Conservation (phyloP, 1,284 basidiomycete species). For the Pascua guehoae region DNA sequence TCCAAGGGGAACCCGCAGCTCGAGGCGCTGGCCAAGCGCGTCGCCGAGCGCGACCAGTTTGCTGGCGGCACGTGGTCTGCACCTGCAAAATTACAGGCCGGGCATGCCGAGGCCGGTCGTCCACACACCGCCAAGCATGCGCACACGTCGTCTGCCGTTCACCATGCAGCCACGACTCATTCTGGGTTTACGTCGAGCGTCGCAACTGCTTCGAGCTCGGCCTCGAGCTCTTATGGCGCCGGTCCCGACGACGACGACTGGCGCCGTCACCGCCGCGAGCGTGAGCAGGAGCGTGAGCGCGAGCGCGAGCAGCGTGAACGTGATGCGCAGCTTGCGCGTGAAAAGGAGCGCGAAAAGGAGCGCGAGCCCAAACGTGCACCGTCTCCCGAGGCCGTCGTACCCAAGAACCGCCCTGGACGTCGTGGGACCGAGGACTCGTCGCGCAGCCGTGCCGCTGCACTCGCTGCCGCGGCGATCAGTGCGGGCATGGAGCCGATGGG, state of each 20-base stretch:
- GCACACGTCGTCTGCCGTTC: slow-evolving; percentile 1
- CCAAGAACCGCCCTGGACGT: background rate
- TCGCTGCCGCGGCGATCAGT: slow-evolving; percentile 33
- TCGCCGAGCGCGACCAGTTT: slow-evolving; percentile 39
- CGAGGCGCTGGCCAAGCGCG: slow-evolving; percentile 41
- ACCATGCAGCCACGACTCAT: too few relatives aligned
- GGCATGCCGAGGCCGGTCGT: slow-evolving; percentile 7
- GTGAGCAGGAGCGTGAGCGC: slow-evolving; percentile 3
- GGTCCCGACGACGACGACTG: slow-evolving; percentile 33
- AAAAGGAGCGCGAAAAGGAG: slow-evolving; percentile 5
- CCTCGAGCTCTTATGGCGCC: slow-evolving; percentile 19
- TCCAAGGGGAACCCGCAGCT: slow-evolving; percentile 46
- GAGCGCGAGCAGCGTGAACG: background rate
- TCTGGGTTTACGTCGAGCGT: background rate
- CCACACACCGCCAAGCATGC: background rate
- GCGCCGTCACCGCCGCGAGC: slow-evolving; percentile 19
- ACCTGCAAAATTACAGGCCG: slow-evolving; percentile 43
- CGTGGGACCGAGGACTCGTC: slow-evolving; percentile 14
- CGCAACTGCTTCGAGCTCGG: slow-evolving; percentile 16
- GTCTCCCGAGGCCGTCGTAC: background rate
- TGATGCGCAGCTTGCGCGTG: slow-evolving; percentile 4
- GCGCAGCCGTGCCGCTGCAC: slow-evolving; percentile 22
- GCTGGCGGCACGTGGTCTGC: slow-evolving; percentile 42
- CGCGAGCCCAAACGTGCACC: background rate
- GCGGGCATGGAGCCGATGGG: slow-evolving; percentile 34